Percentiles rank a stretch among this genome's conserved stretches.
Evolutionary conservation across 306 rosid species (phyloP).

Genomic region (Mucuna pruriens): DNA sequence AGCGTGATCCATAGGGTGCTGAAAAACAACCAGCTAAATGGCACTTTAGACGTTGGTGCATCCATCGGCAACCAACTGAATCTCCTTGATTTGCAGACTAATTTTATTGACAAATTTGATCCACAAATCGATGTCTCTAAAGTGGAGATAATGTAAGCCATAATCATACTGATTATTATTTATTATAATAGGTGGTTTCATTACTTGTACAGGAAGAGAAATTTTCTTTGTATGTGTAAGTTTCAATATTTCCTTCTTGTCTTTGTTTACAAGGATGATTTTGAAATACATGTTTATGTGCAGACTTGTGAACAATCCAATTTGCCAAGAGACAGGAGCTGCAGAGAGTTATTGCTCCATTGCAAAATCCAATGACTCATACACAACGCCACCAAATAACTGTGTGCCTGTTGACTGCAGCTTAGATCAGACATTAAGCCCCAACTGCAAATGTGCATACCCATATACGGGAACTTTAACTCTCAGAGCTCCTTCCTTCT

Average conservation of each 20-base stretch:
- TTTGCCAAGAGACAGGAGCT: constrained; percentile 44
- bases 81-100: constrained; percentile 46
- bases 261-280: background rate
- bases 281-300: constrained; percentile 23
- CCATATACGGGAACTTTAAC: constrained; percentile 64
- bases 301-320: constrained; percentile 64
- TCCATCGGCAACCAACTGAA: constrained; percentile 40
- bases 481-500: constrained; percentile 69
- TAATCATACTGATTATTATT: background rate
- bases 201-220: background rate
- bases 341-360: constrained; percentile 46
- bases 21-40: constrained; percentile 40
- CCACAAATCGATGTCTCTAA: constrained; percentile 24
- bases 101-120: constrained; percentile 15
- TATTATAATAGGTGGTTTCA: constrained; percentile 13
- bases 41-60: constrained; percentile 45
- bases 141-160: constrained; percentile 46
- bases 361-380: constrained; percentile 31
- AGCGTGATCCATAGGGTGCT: constrained; percentile 37
- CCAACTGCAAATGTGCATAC: constrained; percentile 70
- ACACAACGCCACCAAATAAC: constrained; percentile 37
- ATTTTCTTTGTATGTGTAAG: background rate
- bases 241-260: constrained; percentile 14
- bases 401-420: constrained; percentile 53
- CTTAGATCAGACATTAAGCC: constrained; percentile 52